Evolutionary conservation across 306 rosid species (phyloP), one percentile per base, ranked within the genome.

Genomic region (Hippophae tibetana): DNA sequence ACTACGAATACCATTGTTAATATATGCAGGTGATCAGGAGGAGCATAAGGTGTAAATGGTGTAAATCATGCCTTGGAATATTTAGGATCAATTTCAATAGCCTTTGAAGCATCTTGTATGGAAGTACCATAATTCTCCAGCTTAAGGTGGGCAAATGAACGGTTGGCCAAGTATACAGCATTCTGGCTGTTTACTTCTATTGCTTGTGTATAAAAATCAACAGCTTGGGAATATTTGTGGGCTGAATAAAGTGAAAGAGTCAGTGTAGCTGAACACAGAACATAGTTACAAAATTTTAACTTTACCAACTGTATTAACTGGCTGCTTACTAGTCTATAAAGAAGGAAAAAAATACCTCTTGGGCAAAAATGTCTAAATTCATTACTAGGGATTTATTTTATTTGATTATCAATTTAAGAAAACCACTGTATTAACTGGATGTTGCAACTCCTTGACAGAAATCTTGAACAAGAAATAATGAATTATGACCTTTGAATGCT

Each of bases 41-140:
- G 41, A 43, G 58, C 42, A 57, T 47, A 51, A 69, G 38, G 5
- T 31, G 38, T 57, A 46, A 55, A 53, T 18, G 23, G 62, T 42
- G 47, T 49, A 63, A 49, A 72, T 55, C 78, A 76, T 77, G 63
- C 98, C 98, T 92, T 92, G 31, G 96, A 82, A 71, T 88, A 92
- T 74, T 77, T 88, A 58, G 96, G 95, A 75, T 92, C 90, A 65
- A 85, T 79, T 77, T 92, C 96, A 70, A 88, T 82, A 57, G 99
- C 95, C 70, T 54, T 71, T 10, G 99, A 76, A 54, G 99, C 99
- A 86, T 92, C 99, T 59, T 76, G 88, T 69, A 92, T 89, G 50
- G 96, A 96, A 67, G 93, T 88, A 43, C 99, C 97, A 80, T 92
- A 92, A 69, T 92, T 93, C 83, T 92, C 99, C 61, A 86, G 95